Percentiles rank a stretch among this genome's conserved stretches.
Evolutionary conservation across 2,329 filamentous ascomycete species (phyloP).

Genomic region (Rhytidhysteron rufulum): DNA sequence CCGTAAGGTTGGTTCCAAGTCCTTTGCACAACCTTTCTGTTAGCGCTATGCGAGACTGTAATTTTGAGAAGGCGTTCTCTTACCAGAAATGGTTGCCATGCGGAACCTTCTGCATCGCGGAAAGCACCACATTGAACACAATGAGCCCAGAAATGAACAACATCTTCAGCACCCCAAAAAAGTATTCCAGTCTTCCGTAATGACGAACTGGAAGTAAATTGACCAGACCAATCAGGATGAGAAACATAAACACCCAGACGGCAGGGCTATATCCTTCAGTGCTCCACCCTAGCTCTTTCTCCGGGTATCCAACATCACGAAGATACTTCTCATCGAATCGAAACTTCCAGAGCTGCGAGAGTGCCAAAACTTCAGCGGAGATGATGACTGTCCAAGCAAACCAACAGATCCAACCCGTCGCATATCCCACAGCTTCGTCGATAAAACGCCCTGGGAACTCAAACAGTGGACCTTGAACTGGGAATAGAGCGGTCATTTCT

Average conservation of each 20-base stretch:
- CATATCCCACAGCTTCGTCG: slow-evolving; percentile 53
- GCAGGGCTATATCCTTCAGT: slow-evolving; percentile 44
- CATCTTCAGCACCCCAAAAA: slow-evolving; percentile 81
- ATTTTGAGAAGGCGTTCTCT: too few species aligned
- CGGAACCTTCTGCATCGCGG: slow-evolving; percentile 22
- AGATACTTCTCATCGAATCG: slow-evolving; percentile 32
- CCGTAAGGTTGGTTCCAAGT: slow-evolving; percentile 33
- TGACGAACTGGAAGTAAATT: slow-evolving; percentile 84
- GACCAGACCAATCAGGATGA: slow-evolving; percentile 68
- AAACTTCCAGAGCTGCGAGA: slow-evolving; percentile 41
- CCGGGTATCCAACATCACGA: slow-evolving; percentile 27
- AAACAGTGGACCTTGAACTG: slow-evolving; percentile 84
- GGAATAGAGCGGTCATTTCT: slow-evolving; percentile 83
- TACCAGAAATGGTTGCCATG: slow-evolving; percentile 25
- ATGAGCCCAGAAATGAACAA: slow-evolving; percentile 45
- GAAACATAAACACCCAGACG: slow-evolving; percentile 74
- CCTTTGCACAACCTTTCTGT: too few species aligned
- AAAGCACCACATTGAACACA: slow-evolving; percentile 41
- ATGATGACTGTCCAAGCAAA: slow-evolving; percentile 90
- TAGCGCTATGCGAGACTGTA: too few species aligned
- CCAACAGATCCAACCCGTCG: slow-evolving; percentile 46
- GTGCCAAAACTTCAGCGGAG: slow-evolving; percentile 36
- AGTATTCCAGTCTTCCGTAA: slow-evolving; percentile 83
- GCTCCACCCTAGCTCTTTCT: slow-evolving; percentile 68
- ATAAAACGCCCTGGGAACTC: slow-evolving; percentile 86